phyloP scores from a whole-genome alignment of 1,284 basidiomycete species.

The Fistulinella staudtii region DNA sequence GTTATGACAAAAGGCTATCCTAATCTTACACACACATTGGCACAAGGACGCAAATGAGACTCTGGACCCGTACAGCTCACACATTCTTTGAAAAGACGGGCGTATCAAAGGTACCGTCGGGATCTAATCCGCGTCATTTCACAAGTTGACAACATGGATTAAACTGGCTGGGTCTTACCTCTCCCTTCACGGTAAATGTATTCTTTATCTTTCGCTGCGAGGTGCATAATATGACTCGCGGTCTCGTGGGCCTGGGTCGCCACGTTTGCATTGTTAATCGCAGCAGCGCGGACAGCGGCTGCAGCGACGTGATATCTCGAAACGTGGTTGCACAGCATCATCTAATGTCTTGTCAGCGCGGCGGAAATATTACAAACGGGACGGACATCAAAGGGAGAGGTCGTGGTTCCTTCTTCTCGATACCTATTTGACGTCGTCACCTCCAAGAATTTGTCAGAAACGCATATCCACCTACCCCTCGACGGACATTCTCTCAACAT shows the following conservation, averaged over 20 bases:
- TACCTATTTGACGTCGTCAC: conserved; percentile 52
- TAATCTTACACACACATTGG: no score
- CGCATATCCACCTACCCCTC: conserved; percentile 37
- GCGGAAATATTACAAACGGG: not conserved
- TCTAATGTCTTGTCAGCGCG: conserved; percentile 35
- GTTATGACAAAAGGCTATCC: no score
- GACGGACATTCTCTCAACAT: conserved; percentile 48
- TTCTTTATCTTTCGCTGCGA: conserved; percentile 50
- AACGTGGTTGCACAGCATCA: conserved; percentile 67
- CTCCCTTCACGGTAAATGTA: conserved; percentile 54
- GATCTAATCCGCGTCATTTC: conserved; percentile 32
- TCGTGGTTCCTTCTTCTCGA: conserved; percentile 67
- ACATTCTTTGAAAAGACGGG: conserved; percentile 37
- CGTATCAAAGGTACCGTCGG: conserved; percentile 44
- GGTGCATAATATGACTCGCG: conserved; percentile 51
- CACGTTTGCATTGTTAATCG: conserved; percentile 47
- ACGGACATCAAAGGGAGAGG: conserved; percentile 60
- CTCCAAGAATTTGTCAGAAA: conserved; percentile 37
- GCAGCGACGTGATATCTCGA: conserved; percentile 63
- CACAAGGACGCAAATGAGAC: no score
- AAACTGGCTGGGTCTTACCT: conserved; percentile 40
- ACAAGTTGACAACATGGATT: not conserved
- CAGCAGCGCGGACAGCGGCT: conserved; percentile 52
- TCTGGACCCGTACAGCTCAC: not conserved
- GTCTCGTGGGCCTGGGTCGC: conserved; percentile 50